These are phyloP conservation scores for Inga oerstediana DNA, from an alignment of 306 rosid species.

Conservation along the genomic window DNA sequence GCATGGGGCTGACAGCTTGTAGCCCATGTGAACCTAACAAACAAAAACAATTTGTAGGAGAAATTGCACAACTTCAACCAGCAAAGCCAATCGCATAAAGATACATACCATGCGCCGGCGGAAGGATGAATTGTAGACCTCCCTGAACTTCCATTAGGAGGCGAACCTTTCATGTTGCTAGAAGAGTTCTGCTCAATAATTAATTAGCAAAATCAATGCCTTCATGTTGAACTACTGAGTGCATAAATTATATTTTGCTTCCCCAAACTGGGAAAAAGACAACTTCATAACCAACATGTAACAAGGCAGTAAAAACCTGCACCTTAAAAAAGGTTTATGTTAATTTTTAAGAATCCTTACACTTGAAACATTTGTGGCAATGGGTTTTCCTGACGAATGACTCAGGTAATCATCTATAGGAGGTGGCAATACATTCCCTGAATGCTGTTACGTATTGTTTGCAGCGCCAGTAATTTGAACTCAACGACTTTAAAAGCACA, in stretches of 20 bases:
- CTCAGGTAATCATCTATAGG: constrained; percentile 68
- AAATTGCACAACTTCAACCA: constrained; percentile 13
- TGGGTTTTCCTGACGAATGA: constrained; percentile 59
- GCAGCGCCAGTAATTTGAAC: constrained; percentile 83
- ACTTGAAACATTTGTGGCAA: constrained; percentile 54
- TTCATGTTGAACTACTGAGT: constrained; percentile 1
- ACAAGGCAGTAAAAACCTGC: not conserved
- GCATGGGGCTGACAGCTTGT: constrained; percentile 55
- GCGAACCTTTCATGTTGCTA: constrained; percentile 54
- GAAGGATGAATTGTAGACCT: constrained; percentile 61
- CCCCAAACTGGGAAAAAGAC: not conserved
- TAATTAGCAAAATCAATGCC: constrained; percentile 18
- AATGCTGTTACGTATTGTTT: constrained; percentile 66
- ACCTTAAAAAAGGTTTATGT: not conserved
- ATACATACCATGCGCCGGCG: constrained; percentile 70
- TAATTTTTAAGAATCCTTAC: constrained; percentile 47
- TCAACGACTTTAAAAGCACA: constrained; percentile 64
- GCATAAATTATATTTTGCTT: constrained; percentile 18
- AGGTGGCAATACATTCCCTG: constrained; percentile 81
- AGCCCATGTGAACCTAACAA: constrained; percentile 69
- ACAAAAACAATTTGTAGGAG: not conserved
- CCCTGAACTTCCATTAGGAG: constrained; percentile 70
- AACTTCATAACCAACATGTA: not conserved
- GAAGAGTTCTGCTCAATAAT: constrained; percentile 57
- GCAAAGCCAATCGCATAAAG: constrained; percentile 28